Evolutionary conservation across 2,329 filamentous ascomycete genomes (phyloP).

Genomic region (Trichoderma afroharzianum): DNA sequence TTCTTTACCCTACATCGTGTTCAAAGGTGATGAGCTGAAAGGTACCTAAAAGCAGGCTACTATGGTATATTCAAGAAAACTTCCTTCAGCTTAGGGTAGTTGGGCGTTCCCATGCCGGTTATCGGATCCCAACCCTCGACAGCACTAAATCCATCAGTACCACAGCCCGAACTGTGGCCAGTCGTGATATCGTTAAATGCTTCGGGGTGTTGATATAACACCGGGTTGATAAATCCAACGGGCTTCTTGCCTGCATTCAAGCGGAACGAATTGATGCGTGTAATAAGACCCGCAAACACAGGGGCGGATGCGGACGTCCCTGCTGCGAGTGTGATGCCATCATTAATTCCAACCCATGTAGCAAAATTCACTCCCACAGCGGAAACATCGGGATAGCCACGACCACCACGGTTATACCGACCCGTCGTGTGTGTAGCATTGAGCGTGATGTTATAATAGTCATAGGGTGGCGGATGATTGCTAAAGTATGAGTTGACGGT

Average conservation of each 20-base stretch:
- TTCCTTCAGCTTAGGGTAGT: conserved; percentile 3
- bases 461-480: conserved; percentile 21
- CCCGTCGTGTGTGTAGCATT: conserved; percentile 38
- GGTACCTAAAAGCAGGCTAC: neutral
- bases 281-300: conserved; percentile 29
- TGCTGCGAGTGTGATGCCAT: conserved; percentile 40
- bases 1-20: neutral
- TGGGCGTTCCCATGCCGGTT: conserved; percentile 10
- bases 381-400: conserved; percentile 45
- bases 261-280: conserved; percentile 26
- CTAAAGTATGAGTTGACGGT: conserved; percentile 39
- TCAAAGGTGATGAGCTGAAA: neutral
- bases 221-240: neutral
- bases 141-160: conserved; percentile 29
- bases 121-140: conserved; percentile 14
- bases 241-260: conserved; percentile 23
- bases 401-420: conserved; percentile 39
- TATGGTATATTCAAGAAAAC: neutral
- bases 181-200: conserved; percentile 2
- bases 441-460: conserved; percentile 16
- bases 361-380: conserved; percentile 42
- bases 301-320: conserved; percentile 44
- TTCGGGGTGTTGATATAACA: neutral
- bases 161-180: conserved; percentile 29
- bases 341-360: conserved; percentile 36